Percentiles rank a stretch among this genome's conserved stretches.
Conservation (phyloP, 768 basidiomycete genomes). For the Suillus hirtellus region DNA sequence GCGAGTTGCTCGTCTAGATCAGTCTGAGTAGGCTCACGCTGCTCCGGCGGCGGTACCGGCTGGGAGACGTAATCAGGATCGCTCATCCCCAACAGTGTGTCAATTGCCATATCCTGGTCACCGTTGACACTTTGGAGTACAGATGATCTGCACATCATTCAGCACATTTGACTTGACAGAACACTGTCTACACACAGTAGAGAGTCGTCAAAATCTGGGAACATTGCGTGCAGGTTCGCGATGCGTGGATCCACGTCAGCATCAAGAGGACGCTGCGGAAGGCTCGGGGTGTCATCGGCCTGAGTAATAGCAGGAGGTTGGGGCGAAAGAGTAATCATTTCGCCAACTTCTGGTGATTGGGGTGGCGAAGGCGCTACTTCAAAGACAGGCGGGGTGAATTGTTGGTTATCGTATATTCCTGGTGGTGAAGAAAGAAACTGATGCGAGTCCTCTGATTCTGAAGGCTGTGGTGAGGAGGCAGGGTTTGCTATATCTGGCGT, state of each 20-base stretch:
- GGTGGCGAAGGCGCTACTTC: not conserved
- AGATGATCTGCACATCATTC: slow-evolving; percentile 45
- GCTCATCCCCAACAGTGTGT: slow-evolving; percentile 79
- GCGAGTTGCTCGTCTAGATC: slow-evolving; percentile 83
- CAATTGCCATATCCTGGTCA: slow-evolving; percentile 74
- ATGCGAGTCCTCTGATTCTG: not conserved
- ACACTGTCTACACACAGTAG: slow-evolving; percentile 51
- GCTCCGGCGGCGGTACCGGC: slow-evolving; percentile 10
- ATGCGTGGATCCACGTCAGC: slow-evolving; percentile 44
- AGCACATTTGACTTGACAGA: not conserved
- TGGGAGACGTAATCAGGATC: slow-evolving; percentile 70
- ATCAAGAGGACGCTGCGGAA: slow-evolving; percentile 1
- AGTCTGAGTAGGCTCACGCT: slow-evolving; percentile 44
- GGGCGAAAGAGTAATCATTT: slow-evolving; percentile 6
- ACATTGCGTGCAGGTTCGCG: slow-evolving; percentile 61
- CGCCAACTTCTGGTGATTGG: not conserved
- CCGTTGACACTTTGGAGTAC: slow-evolving; percentile 74
- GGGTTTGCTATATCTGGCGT: slow-evolving; percentile 9
- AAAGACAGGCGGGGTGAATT: not conserved
- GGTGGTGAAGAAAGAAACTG: slow-evolving; percentile 6
- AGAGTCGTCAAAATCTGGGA: slow-evolving; percentile 78
- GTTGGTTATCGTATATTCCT: slow-evolving; percentile 3
- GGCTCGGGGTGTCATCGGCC: not conserved
- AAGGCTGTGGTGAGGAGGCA: not conserved
- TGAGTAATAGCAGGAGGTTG: not conserved